Conservation (phyloP, 2,329 filamentous ascomycete species). For the Colletotrichum sp. region DNA sequence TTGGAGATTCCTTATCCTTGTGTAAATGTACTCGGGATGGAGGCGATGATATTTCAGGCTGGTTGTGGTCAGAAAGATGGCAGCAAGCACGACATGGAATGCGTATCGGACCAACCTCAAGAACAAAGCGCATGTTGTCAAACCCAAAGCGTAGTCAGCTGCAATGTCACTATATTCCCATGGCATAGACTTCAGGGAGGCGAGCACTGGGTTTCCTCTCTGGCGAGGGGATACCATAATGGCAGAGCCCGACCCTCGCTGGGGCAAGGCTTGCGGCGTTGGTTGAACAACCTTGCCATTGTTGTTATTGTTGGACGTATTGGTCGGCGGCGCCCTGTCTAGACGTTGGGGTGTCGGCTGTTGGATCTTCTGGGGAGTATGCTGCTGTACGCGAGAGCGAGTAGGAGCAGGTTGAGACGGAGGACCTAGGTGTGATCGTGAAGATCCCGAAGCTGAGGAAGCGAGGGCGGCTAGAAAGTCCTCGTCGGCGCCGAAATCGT, state of each 20-base stretch:
- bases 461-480: conserved; percentile 62
- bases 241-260: conserved; percentile 68
- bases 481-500: conserved; percentile 63
- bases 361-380: conserved; percentile 38
- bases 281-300: conserved; percentile 77
- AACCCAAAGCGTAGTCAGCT: conserved; percentile 88
- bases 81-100: neutral
- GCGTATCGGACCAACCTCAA: conserved; percentile 57
- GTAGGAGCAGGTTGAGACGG: conserved; percentile 25
- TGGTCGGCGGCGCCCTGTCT: conserved; percentile 52
- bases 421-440: conserved; percentile 24
- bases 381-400: conserved; percentile 39
- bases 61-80: neutral
- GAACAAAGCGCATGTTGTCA: conserved; percentile 90
- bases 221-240: conserved; percentile 92
- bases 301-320: conserved; percentile 35
- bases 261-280: conserved; percentile 82
- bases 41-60: conserved; percentile 95
- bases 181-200: conserved; percentile 78
- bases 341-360: conserved; percentile 61
- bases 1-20: conserved; percentile 82
- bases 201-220: conserved; percentile 92
- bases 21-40: conserved; percentile 98
- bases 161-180: conserved; percentile 99
- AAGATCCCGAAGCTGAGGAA: conserved; percentile 43